Conservation (phyloP, 306 rosid species). For the Abrus pulchellus region DNA sequence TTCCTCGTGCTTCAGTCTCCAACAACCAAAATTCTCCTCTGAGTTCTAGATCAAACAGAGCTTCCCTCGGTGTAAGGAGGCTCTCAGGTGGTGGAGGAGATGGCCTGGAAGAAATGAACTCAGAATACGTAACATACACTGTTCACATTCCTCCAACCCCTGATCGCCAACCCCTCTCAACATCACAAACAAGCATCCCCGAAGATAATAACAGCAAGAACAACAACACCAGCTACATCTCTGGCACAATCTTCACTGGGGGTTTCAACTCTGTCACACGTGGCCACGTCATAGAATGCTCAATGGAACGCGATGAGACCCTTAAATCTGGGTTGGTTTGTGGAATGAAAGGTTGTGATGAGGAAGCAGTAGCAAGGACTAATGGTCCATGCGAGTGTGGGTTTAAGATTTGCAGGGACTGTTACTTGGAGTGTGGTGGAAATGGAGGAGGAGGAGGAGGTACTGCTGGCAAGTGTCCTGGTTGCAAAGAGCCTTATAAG, state of each 20-base stretch:
- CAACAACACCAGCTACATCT: constrained; percentile 58
- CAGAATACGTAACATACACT: constrained; percentile 72
- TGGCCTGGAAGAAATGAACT: constrained; percentile 48
- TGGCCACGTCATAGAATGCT: constrained; percentile 74
- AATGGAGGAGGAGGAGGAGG: constrained; percentile 46
- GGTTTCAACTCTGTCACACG: constrained; percentile 85
- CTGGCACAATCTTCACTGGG: constrained; percentile 79
- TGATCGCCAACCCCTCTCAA: constrained; percentile 68
- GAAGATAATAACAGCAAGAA: constrained; percentile 49
- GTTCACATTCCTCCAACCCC: constrained; percentile 94
- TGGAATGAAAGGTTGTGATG: constrained; percentile 81
- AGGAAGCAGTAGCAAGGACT: constrained; percentile 58
- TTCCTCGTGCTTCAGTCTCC: constrained; percentile 69
- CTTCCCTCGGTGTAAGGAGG: constrained; percentile 51
- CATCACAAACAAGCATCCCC: constrained; percentile 62
- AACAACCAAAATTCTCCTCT: constrained; percentile 83
- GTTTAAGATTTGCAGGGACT: constrained; percentile 77
- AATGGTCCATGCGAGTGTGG: constrained; percentile 73
- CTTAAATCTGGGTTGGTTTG: constrained; percentile 60
- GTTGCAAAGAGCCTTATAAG: constrained; percentile 74
- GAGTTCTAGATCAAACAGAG: constrained; percentile 54
- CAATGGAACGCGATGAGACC: constrained; percentile 44
- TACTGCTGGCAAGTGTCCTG: constrained; percentile 66
- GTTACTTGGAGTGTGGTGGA: constrained; percentile 71
- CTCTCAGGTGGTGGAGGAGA: constrained; percentile 56